Evolutionary conservation across 306 rosid genomes (phyloP).

Genomic region (Trifolium fragiferum): DNA sequence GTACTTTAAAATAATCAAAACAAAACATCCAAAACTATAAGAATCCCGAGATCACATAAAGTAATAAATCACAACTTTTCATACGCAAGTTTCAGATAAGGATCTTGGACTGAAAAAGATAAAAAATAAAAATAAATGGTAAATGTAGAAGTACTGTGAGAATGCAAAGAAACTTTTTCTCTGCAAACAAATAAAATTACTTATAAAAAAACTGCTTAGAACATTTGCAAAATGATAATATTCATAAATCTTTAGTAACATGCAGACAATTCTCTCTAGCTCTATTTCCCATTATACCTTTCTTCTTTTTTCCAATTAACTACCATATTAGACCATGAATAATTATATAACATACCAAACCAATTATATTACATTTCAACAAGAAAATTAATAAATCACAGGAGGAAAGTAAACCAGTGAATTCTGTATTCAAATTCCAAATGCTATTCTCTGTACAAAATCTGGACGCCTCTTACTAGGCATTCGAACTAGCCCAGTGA

Average conservation of each 20-base stretch:
- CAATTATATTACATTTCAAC: background rate
- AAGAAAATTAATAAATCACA: background rate
- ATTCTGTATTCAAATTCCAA: conserved; percentile 63
- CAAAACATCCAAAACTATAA: too few relatives aligned
- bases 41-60: too few relatives aligned
- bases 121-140: too few relatives aligned
- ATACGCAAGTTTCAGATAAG: too few relatives aligned
- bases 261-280: background rate
- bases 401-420: background rate
- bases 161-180: too few relatives aligned
- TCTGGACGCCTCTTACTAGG: conserved; percentile 90
- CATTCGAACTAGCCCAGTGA: conserved; percentile 85
- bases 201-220: background rate
- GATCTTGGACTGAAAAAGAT: too few relatives aligned
- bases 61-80: too few relatives aligned
- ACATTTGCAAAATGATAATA: background rate
- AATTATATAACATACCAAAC: background rate
- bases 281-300: background rate
- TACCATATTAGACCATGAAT: background rate
- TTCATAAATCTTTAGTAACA: background rate
- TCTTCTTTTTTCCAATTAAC: too few relatives aligned
- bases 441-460: conserved; percentile 84
- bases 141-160: too few relatives aligned
- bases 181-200: background rate
- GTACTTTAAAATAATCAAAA: too few relatives aligned